phyloP scores from a whole-genome alignment of 768 basidiomycete genomes.

The Galerina marginata region DNA sequence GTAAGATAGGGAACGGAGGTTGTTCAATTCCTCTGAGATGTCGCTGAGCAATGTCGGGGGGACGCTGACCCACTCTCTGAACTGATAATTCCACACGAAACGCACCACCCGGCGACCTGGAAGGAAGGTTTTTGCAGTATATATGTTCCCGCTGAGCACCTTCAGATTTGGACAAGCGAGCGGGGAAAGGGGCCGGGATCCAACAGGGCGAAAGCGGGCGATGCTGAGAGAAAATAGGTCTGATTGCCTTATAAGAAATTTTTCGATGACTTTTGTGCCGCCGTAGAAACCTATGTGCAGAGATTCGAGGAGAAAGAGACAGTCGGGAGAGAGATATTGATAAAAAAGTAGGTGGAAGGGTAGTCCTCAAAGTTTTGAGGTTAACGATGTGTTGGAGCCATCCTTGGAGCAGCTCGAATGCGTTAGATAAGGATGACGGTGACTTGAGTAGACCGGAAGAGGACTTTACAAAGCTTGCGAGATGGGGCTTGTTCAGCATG shows the following conservation, averaged over 20 bases:
- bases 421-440: not conserved
- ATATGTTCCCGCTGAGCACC: not conserved
- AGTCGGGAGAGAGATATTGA: too few species aligned
- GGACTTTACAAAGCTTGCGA: not conserved
- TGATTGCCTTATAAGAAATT: too few species aligned
- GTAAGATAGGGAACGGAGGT: too few species aligned
- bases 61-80: too few species aligned
- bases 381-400: not conserved
- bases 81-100: not conserved
- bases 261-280: too few species aligned
- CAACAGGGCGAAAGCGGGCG: too few species aligned
- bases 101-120: not conserved
- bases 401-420: not conserved
- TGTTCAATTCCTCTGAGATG: too few species aligned
- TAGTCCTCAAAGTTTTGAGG: not conserved
- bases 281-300: too few species aligned
- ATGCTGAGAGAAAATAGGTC: too few species aligned
- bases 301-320: too few species aligned
- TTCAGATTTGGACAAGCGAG: not conserved
- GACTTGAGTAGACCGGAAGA: not conserved
- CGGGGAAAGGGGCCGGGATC: not conserved
- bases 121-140: not conserved
- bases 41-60: too few species aligned
- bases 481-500: not conserved
- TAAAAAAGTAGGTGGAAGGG: too few species aligned